Conservation (phyloP, 139 green algal species). For the Chlorella sp. region DNA sequence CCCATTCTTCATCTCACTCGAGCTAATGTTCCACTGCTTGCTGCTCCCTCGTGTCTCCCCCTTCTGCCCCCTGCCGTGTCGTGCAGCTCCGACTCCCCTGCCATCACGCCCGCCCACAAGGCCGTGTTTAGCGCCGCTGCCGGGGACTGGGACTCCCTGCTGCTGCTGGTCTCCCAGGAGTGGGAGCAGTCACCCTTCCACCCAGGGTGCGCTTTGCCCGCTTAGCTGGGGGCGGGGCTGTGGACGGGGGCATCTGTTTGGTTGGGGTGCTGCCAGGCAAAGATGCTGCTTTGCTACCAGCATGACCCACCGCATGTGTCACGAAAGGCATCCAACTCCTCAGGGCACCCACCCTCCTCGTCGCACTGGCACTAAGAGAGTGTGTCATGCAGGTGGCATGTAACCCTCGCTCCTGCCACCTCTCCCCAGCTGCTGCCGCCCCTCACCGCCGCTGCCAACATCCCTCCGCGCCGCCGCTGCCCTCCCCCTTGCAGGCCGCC, state of each 20-base stretch:
- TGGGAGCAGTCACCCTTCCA: slow-evolving; percentile 48
- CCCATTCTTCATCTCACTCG: too few species aligned
- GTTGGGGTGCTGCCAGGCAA: background rate
- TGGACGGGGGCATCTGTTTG: background rate
- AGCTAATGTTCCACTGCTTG: too few species aligned
- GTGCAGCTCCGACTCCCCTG: slow-evolving; percentile 30
- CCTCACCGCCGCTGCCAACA: background rate
- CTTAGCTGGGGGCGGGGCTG: background rate
- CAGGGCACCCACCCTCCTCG: too few species aligned
- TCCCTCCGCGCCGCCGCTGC: background rate
- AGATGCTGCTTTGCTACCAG: too few species aligned
- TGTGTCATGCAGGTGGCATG: too few species aligned
- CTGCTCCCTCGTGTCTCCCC: too few species aligned
- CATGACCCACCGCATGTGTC: too few species aligned
- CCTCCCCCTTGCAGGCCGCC: slow-evolving; percentile 35
- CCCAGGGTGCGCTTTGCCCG: slow-evolving; percentile 39
- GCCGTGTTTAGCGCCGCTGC: slow-evolving; percentile 47
- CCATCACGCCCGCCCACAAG: slow-evolving; percentile 30
- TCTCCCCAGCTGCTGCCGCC: background rate
- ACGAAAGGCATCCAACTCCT: too few species aligned
- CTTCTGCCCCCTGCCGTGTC: background rate
- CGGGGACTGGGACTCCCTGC: slow-evolving; percentile 51
- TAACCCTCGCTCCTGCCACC: background rate
- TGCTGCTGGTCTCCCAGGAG: slow-evolving; percentile 38
- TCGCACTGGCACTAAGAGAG: too few species aligned